Conservation (phyloP, 2,329 filamentous ascomycete species). For the Xylaria sp. region DNA sequence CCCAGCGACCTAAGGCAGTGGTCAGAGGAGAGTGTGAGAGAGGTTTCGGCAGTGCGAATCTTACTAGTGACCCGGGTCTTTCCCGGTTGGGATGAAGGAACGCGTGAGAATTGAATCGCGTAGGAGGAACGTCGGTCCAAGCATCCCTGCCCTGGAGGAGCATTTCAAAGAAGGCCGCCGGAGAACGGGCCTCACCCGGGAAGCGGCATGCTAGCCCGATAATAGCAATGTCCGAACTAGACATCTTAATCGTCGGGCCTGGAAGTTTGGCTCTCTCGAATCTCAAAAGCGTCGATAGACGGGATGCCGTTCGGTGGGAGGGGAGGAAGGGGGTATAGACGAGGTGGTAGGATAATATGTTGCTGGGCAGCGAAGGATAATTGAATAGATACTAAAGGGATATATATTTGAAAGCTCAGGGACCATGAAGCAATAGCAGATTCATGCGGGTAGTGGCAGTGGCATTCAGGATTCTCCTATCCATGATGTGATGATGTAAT, state of each 20-base stretch:
- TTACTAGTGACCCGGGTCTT: conserved; percentile 10
- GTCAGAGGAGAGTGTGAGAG: not conserved
- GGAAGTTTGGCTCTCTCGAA: conserved; percentile 12
- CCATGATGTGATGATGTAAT: not conserved
- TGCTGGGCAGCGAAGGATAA: not conserved
- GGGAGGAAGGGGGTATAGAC: not conserved
- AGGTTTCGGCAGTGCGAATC: not conserved
- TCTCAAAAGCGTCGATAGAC: conserved; percentile 8
- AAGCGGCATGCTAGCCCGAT: conserved; percentile 22
- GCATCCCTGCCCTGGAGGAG: conserved; percentile 16
- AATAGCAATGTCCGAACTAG: conserved; percentile 19
- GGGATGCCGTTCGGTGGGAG: conserved; percentile 4
- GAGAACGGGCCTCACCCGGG: conserved; percentile 6
- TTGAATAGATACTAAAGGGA: not conserved
- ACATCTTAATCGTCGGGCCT: conserved; percentile 11
- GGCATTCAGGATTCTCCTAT: not conserved
- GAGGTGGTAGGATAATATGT: conserved; percentile 1
- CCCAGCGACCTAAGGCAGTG: conserved; percentile 3
- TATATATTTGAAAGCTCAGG: not conserved
- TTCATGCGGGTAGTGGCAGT: not conserved
- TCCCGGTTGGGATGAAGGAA: conserved; percentile 18
- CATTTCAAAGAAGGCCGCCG: conserved; percentile 21
- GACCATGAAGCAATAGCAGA: not conserved
- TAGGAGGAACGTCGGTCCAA: conserved; percentile 15
- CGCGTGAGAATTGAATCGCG: conserved; percentile 11